Evolutionary conservation across 2,329 filamentous ascomycete species (phyloP).

Genomic region (Capronia coronata): DNA sequence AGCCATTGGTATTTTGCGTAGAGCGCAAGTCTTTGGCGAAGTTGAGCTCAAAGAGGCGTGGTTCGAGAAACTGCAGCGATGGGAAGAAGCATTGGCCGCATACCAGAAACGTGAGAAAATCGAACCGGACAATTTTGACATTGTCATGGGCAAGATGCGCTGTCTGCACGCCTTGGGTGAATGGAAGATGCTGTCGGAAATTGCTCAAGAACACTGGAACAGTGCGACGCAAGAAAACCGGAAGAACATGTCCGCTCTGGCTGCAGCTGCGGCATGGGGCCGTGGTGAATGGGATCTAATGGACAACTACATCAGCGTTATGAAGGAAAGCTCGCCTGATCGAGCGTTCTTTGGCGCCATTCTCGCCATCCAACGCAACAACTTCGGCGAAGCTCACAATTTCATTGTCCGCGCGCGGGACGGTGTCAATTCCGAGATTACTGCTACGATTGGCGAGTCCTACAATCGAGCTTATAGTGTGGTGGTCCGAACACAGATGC

Average conservation of each 20-base stretch:
- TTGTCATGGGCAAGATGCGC: constrained; percentile 99
- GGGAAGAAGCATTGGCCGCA: constrained; percentile 91
- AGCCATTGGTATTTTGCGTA: constrained; percentile 92
- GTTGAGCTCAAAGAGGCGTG: constrained; percentile 96
- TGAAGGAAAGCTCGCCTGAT: constrained; percentile 90
- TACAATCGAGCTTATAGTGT: constrained; percentile 97
- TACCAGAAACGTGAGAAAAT: constrained; percentile 81
- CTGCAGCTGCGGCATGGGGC: constrained; percentile 93
- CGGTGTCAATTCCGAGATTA: constrained; percentile 89
- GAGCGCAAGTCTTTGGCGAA: constrained; percentile 91
- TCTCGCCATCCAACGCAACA: constrained; percentile 86
- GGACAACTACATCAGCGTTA: constrained; percentile 92
- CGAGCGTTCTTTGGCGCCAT: constrained; percentile 97
- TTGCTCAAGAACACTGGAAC: constrained; percentile 90
- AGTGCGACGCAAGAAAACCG: constrained; percentile 82
- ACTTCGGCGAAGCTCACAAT: constrained; percentile 81
- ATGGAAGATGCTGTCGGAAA: constrained; percentile 84
- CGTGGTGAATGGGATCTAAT: constrained; percentile 95
- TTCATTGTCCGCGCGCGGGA: constrained; percentile 91
- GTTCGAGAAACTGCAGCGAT: constrained; percentile 97
- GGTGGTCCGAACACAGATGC: constrained; percentile 98
- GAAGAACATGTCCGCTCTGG: constrained; percentile 83
- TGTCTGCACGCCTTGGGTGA: constrained; percentile 95
- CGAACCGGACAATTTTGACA: constrained; percentile 73
- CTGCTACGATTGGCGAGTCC: constrained; percentile 92